Conservation (phyloP, 495 filamentous ascomycete species). For the Rusavskia elegans region DNA sequence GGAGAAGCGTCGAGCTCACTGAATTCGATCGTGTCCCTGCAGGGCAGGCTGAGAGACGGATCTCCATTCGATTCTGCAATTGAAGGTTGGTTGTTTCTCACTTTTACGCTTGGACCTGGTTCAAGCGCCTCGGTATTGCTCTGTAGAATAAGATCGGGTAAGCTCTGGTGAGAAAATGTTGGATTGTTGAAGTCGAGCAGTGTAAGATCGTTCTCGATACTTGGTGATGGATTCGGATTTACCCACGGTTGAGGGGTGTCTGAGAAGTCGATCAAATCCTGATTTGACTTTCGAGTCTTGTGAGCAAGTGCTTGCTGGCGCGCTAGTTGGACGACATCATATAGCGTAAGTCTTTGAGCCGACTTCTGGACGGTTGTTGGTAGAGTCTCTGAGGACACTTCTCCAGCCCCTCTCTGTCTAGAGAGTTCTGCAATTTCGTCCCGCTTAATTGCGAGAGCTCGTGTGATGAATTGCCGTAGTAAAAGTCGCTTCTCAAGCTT, state of each 20-base stretch:
- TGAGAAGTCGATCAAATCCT: conserved; percentile 4
- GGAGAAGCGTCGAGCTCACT: too few species aligned
- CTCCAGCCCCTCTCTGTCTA: neutral
- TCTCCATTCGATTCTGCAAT: too few species aligned
- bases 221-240: neutral
- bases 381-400: neutral
- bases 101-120: neutral
- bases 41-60: too few species aligned
- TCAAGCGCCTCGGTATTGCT: neutral
- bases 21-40: too few species aligned
- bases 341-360: neutral
- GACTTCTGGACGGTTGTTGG: neutral
- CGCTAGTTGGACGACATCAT: conserved; percentile 1
- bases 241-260: neutral
- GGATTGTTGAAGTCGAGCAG: neutral
- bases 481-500: conserved; percentile 1
- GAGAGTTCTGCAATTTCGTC: neutral
- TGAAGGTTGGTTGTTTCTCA: too few species aligned
- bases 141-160: neutral
- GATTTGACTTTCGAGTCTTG: neutral
- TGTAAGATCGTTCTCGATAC: neutral
- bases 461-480: conserved; percentile 1
- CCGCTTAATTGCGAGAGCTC: conserved; percentile 2
- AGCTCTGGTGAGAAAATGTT: neutral
- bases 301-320: conserved; percentile 2